Conservation (phyloP, 768 basidiomycete genomes). For the Lanmaoa pseudosensibilis region DNA sequence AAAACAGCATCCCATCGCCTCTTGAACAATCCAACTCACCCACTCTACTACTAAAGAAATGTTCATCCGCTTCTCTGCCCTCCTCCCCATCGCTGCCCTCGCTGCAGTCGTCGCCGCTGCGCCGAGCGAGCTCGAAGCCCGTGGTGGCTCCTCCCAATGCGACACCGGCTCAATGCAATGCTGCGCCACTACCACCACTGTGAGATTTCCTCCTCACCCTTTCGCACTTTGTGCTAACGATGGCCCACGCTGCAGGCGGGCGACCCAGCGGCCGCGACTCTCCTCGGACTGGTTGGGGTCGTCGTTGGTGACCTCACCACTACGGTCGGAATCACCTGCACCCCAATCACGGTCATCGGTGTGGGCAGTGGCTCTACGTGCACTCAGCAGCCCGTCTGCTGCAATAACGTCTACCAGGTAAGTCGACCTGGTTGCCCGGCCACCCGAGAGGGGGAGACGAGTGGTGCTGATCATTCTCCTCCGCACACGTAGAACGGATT, state of each 20-base stretch:
- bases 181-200: neutral
- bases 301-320: neutral
- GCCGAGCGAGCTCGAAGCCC: conserved; percentile 3
- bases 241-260: neutral
- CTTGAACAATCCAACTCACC: neutral
- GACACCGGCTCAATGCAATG: conserved; percentile 8
- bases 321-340: conserved; percentile 6
- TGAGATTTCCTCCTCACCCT: neutral
- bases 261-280: neutral
- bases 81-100: conserved; percentile 15
- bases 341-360: neutral
- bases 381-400: conserved; percentile 14
- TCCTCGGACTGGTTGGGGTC: neutral
- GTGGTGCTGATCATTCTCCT: neutral
- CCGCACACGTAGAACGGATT: conserved; percentile 6
- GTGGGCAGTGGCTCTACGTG: conserved; percentile 1
- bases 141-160: neutral
- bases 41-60: neutral
- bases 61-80: conserved; percentile 1
- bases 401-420: conserved; percentile 9
- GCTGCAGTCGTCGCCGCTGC: conserved; percentile 7
- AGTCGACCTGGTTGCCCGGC: neutral
- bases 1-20: neutral
- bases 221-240: neutral
- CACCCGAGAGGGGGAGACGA: neutral